Evolutionary conservation across 257 asterid genomes (phyloP), one percentile per base, ranked within the genome.

Genomic region (Oldenlandia corymbosa): DNA sequence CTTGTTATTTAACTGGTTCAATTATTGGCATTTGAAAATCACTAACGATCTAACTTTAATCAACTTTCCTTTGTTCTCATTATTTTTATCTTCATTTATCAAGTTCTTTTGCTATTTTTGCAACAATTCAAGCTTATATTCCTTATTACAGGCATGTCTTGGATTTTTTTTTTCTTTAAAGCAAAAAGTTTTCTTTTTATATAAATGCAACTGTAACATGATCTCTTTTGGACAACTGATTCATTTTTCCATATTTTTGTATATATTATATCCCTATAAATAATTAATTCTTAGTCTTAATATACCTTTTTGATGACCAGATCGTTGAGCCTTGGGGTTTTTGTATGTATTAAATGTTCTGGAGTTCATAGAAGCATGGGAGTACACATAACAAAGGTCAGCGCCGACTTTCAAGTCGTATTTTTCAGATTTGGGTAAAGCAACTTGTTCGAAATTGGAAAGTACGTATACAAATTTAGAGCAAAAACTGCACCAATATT

Each of bases 291-390:
- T 65, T 30, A 12, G 34, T 16, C 41, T 48, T 58, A 30, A 43
- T 39, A 67, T 53, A 47, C 47, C 46, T 69, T 72, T 53, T 12
- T 63, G 80, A 63, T 79, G 57, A 61, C 20, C 92, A 90, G 98
- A 80, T 85, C 98, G 27, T 71, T 77, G 57, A 84, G 73, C 68
- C 74, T 80, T 48, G 96, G 96, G 68, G 88, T 87, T 59, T 86
- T 88, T 72, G 82, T 91, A 70, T 91, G 98, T 73, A 91, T 91
- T 71, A 88, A 91, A 82, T 91, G 96, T 73, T 86, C 98, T 3
- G 96, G 98, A 47, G 85, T 88, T 39, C 98, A 91, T 76, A 83
- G 98, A 75, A 88, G 98, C 75, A 94, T 91, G 28, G 98, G 98
- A 61, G 98, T 79, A 70, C 98, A 91, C 76, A 88, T 88, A 76